A percentile compares a stretch with the other conserved stretches of the same genome.
These are phyloP conservation scores for Saturnispora sanitii DNA, from an alignment of 805 yeast species.

Conservation along the genomic window DNA sequence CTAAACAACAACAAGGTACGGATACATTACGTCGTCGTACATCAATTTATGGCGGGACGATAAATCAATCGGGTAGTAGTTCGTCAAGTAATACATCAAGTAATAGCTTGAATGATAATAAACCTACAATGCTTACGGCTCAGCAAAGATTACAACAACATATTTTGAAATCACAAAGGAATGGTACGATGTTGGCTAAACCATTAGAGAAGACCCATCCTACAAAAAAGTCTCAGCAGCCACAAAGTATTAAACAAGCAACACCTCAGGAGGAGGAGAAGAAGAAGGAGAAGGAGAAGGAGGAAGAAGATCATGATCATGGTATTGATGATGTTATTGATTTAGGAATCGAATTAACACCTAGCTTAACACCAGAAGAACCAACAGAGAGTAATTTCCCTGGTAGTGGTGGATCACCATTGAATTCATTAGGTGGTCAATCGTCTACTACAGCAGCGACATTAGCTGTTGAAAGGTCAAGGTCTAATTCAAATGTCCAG, in stretches of 20 bases:
- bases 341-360: background rate
- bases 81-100: background rate
- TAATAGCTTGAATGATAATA: constrained; percentile 19
- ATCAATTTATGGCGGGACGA: background rate
- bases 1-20: background rate
- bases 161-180: constrained; percentile 24
- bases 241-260: background rate
- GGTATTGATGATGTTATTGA: background rate
- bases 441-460: constrained; percentile 16
- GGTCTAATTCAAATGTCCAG: constrained; percentile 15
- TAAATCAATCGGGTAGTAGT: background rate
- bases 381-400: constrained; percentile 13
- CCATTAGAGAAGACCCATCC: constrained; percentile 14
- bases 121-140: constrained; percentile 20
- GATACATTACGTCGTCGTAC: background rate
- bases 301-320: constrained; percentile 12
- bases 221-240: background rate
- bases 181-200: constrained; percentile 25
- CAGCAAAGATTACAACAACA: constrained; percentile 30
- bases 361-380: background rate
- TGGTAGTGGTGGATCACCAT: constrained; percentile 16
- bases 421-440: constrained; percentile 22
- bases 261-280: too few relatives aligned
- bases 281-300: too few relatives aligned
- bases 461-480: constrained; percentile 18